These are phyloP conservation scores for Psilocybe subaeruginosa DNA, from an alignment of 768 basidiomycete genomes.

Conservation along the genomic window DNA sequence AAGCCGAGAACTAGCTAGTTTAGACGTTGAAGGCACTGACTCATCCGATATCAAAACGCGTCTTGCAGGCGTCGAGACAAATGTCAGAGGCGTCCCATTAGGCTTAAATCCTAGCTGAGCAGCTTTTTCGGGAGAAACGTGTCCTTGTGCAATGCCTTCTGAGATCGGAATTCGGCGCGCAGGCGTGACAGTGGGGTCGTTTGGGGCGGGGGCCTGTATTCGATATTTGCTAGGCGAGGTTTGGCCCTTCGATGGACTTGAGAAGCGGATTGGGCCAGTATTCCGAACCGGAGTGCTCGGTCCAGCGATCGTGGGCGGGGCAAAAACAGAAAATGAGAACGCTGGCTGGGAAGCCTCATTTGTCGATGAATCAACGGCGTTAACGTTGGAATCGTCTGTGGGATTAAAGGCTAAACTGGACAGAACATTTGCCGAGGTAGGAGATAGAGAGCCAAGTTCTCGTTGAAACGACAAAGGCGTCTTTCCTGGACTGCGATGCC, in stretches of 20 bases:
- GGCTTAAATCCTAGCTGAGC: constrained; percentile 34
- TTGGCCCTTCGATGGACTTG: constrained; percentile 29
- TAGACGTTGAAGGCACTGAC: constrained; percentile 21
- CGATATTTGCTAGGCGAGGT: constrained; percentile 33
- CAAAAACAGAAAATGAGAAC: constrained; percentile 31
- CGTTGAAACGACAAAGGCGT: constrained; percentile 29
- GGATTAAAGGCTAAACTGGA: constrained; percentile 24
- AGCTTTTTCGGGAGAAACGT: constrained; percentile 51
- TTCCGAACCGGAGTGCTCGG: constrained; percentile 23
- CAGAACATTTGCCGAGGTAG: constrained; percentile 45
- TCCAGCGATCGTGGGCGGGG: constrained; percentile 24
- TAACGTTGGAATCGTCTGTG: constrained; percentile 5
- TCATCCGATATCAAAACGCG: constrained; percentile 26
- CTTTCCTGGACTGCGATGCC: constrained; percentile 25
- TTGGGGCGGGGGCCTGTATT: constrained; percentile 27
- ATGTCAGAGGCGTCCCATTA: constrained; percentile 18
- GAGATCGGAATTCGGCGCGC: constrained; percentile 65
- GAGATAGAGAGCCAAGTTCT: constrained; percentile 62
- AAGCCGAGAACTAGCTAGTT: constrained; percentile 10
- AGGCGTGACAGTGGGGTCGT: constrained; percentile 55
- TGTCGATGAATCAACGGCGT: constrained; percentile 6
- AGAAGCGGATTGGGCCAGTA: constrained; percentile 26
- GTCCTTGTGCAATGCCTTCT: constrained; percentile 52
- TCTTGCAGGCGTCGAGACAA: constrained; percentile 26
- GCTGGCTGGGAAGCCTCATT: constrained; percentile 20